Evolutionary conservation across 495 filamentous ascomycete species (phyloP).

Genomic region (Hyphodiscus hymeniophilus): DNA sequence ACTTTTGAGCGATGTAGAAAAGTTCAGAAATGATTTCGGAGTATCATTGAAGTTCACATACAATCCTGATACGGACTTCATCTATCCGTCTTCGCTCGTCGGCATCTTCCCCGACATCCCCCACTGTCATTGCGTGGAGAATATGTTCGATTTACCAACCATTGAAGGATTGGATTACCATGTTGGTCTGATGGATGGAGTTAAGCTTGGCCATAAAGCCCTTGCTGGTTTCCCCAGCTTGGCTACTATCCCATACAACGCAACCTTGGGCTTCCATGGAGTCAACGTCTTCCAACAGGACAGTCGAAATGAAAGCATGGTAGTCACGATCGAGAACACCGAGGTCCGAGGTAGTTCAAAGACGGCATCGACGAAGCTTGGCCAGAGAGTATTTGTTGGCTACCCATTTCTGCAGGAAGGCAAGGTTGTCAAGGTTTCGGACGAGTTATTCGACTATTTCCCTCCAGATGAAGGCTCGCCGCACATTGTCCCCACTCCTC

Average conservation of each 20-base stretch:
- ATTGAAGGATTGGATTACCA: conserved; percentile 86
- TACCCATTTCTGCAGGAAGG: conserved; percentile 96
- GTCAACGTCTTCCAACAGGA: conserved; percentile 97
- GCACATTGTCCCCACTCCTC: conserved; percentile 48
- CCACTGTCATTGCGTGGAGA: conserved; percentile 85
- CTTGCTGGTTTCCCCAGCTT: conserved; percentile 90
- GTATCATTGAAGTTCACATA: conserved; percentile 90
- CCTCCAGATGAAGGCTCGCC: conserved; percentile 52
- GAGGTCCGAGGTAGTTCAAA: conserved; percentile 62
- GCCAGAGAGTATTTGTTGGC: conserved; percentile 80
- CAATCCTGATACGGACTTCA: conserved; percentile 62
- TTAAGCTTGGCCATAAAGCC: conserved; percentile 68
- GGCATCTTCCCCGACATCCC: conserved; percentile 87
- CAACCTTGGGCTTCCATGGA: conserved; percentile 76
- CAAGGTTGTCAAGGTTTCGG: conserved; percentile 78
- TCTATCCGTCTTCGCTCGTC: conserved; percentile 76
- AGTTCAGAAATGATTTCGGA: conserved; percentile 79
- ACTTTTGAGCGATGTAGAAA: conserved; percentile 66
- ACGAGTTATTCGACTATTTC: conserved; percentile 90
- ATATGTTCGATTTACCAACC: conserved; percentile 87
- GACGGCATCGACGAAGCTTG: conserved; percentile 68
- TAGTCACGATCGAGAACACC: conserved; percentile 71
- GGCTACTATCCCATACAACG: conserved; percentile 72
- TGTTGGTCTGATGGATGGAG: conserved; percentile 80
- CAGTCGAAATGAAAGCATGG: conserved; percentile 93